Evolutionary conservation across 1,284 basidiomycete genomes (phyloP).

Genomic region (Blastosporella zonata): DNA sequence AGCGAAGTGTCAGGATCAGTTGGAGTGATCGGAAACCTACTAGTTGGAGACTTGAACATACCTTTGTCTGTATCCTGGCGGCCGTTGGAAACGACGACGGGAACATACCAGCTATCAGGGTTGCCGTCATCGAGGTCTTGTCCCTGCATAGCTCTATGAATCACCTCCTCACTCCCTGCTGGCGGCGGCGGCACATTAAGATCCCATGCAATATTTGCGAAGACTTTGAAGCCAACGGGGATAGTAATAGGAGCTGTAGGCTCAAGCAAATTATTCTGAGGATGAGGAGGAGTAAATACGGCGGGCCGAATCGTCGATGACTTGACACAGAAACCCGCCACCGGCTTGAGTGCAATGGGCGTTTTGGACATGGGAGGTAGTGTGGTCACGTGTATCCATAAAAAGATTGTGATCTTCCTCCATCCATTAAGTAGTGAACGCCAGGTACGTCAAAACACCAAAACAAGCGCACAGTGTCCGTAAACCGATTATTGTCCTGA

Average conservation of each 20-base stretch:
- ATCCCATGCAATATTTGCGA: conserved; percentile 72
- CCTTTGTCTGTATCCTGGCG: conserved; percentile 68
- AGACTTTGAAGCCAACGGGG: conserved; percentile 55
- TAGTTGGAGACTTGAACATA: conserved; percentile 24
- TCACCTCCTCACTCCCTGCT: conserved; percentile 48
- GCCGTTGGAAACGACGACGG: conserved; percentile 67
- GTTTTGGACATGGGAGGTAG: conserved; percentile 24
- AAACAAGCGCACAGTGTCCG: neutral
- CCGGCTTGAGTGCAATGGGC: conserved; percentile 46
- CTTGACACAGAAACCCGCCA: conserved; percentile 62
- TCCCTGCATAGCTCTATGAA: conserved; percentile 54
- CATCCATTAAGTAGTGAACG: conserved; percentile 13
- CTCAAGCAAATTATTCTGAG: conserved; percentile 27
- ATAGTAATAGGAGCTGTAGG: conserved; percentile 32
- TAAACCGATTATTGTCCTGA: conserved; percentile 8
- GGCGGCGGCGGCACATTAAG: conserved; percentile 64
- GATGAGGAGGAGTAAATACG: conserved; percentile 28
- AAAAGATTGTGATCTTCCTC: conserved; percentile 7
- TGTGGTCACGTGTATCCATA: conserved; percentile 7
- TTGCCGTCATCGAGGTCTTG: conserved; percentile 38
- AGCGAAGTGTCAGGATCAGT: conserved; percentile 1
- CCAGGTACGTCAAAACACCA: conserved; percentile 9
- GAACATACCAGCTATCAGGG: conserved; percentile 54
- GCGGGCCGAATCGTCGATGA: conserved; percentile 41
- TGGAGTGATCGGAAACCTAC: conserved; percentile 1